Conservation (phyloP, 2,329 filamentous ascomycete genomes). For the Aspergillus amoenus region DNA sequence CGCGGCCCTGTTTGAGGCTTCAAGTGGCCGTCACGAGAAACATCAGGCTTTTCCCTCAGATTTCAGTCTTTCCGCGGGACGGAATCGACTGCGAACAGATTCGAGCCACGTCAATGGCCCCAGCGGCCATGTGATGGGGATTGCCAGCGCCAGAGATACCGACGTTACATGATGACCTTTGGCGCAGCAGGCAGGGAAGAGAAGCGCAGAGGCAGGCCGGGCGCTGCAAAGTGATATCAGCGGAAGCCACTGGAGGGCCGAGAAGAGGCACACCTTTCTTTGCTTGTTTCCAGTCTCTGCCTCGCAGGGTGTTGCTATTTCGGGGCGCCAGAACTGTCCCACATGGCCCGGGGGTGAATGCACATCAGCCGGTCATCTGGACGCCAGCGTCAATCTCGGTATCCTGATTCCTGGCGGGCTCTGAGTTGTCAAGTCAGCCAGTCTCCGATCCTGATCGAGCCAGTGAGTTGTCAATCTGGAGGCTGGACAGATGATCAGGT, state of each 20-base stretch:
- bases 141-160: background rate
- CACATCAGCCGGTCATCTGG: slow-evolving; percentile 15
- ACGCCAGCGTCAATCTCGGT: background rate
- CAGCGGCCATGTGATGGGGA: slow-evolving; percentile 16
- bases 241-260: background rate
- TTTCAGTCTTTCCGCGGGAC: slow-evolving; percentile 6
- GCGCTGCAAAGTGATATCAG: background rate
- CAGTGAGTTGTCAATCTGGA: background rate
- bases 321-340: background rate
- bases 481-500: background rate
- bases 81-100: slow-evolving; percentile 16
- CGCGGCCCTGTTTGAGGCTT: slow-evolving; percentile 3
- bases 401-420: background rate
- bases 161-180: slow-evolving; percentile 7
- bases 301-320: slow-evolving; percentile 11
- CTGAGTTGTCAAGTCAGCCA: background rate
- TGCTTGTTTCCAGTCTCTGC: background rate
- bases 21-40: slow-evolving; percentile 16
- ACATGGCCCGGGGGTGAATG: slow-evolving; percentile 11
- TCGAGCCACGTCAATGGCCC: slow-evolving; percentile 19
- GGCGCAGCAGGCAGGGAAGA: background rate
- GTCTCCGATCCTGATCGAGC: no score
- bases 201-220: background rate
- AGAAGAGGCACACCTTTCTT: background rate
- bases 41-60: background rate